These are phyloP conservation scores for Triticum timopheevii DNA, from an alignment of 176 grass and related monocot species.

Conservation along the genomic window DNA sequence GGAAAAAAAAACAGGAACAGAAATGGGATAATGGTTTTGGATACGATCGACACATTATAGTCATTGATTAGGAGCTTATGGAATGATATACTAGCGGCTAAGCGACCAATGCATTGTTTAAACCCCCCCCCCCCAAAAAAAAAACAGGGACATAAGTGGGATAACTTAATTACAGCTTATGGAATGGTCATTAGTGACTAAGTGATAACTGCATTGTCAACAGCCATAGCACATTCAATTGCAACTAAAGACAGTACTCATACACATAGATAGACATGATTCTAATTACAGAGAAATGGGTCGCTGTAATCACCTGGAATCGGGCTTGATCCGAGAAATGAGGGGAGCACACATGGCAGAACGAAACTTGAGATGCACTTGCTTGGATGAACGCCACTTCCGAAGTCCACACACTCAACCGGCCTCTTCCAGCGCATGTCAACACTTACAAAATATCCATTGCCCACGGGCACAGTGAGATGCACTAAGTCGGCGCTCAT, in stretches of 20 bases:
- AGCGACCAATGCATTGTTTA: not conserved
- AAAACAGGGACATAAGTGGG: too few relatives aligned
- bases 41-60: too few relatives aligned
- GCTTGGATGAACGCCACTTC: not conserved
- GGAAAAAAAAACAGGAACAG: too few relatives aligned
- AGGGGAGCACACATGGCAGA: not conserved
- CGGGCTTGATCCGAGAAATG: not conserved
- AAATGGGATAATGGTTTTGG: too few relatives aligned
- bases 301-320: not conserved
- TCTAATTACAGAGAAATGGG: not conserved
- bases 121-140: too few relatives aligned
- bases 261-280: not conserved
- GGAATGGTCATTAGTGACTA: too few relatives aligned
- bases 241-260: not conserved
- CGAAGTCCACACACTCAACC: not conserved
- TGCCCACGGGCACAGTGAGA: not conserved
- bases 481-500: not conserved
- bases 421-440: not conserved
- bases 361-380: not conserved
- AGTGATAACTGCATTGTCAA: too few relatives aligned
- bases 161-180: too few relatives aligned
- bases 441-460: not conserved
- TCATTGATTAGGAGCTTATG: not conserved
- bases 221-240: too few relatives aligned
- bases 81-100: not conserved